Base-by-base conservation (phyloP, 2,329 filamentous ascomycete genomes). In the Botrytis byssoidea region DNA sequence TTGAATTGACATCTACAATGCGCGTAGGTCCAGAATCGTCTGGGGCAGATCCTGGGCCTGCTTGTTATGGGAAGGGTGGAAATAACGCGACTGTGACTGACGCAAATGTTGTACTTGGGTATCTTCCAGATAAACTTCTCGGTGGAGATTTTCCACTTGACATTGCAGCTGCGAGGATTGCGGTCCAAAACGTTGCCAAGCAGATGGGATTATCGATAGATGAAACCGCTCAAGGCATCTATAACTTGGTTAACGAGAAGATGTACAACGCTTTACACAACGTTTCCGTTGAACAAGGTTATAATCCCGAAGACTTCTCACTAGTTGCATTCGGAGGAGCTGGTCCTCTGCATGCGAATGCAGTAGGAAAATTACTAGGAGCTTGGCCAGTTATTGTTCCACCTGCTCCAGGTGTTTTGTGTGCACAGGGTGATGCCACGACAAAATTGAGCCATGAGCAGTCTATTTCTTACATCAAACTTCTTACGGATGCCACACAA, bases 331-430 rank as follows among this genome's bases (percentile, higher is more conserved):
- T 70, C 37, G 68, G 57, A n/a, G 68, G 68, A 22, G 68, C 68
- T n/a, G 68, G 68, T 20, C 68, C 68, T 20, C 25, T 70, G 40
- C 68, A 70, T 37, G 68, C 55, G 7, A 70, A 70, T 63, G 68
- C 57, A n/a, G 68, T 70, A 6, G 68, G 68, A 48, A 70, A 70
- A 29, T 32, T 70, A 40, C 57, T 70, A 3, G 55, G 68, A 46
- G 55, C 68, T 32, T 70, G 68, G 68, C 68, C 68, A 44, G 68
- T 70, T 20, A 70, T 70, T 29, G n/a, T 70, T 25, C 68, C 68
- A 37, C 57, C 57, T 16, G 42, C 69, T 29, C 69, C 57, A 40
- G 69, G 69, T n/a, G 69, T 71, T 32, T 35, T 71, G 5, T 71
- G 69, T 46, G 69, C 57, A 37, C 69, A 71, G 22, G 69, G 59